These are phyloP conservation scores for Pharus latifolius DNA, from an alignment of 176 grass and related monocot genomes.

Conservation along the genomic window DNA sequence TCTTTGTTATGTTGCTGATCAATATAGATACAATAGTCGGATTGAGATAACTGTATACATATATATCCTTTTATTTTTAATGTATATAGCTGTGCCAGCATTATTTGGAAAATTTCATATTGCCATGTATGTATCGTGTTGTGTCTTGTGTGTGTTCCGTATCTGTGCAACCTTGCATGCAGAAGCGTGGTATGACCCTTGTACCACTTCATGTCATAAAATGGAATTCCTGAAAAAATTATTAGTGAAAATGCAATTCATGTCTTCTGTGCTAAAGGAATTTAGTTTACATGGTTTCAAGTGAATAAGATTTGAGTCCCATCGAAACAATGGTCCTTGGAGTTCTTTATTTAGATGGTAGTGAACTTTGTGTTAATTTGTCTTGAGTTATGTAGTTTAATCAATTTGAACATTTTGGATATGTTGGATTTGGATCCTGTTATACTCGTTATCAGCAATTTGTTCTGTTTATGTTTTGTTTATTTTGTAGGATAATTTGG, in stretches of 20 bases:
- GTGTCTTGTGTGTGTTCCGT: no score
- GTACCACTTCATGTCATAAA: no score
- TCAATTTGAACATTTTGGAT: slow-evolving; percentile 2
- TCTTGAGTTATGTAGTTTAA: not conserved
- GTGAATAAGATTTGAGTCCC: not conserved
- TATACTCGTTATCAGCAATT: not conserved
- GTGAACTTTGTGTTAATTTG: not conserved
- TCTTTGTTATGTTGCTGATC: no score
- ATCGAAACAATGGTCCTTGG: not conserved
- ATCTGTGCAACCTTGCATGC: no score
- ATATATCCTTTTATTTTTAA: no score
- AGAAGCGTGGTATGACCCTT: not conserved
- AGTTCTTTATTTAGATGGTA: not conserved
- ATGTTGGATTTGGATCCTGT: no score
- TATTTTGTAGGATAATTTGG: slow-evolving; percentile 78
- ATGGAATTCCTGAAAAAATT: no score
- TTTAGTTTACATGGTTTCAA: not conserved
- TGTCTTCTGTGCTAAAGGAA: not conserved
- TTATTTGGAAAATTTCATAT: no score
- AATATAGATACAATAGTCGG: no score
- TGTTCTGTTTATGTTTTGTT: not conserved
- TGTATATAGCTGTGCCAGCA: no score
- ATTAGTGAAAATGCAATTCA: not conserved
- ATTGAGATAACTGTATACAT: no score
- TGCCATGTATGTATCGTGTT: no score